phyloP scores from a whole-genome alignment of 805 yeast genomes.

The Yamadazyma scolyti region DNA sequence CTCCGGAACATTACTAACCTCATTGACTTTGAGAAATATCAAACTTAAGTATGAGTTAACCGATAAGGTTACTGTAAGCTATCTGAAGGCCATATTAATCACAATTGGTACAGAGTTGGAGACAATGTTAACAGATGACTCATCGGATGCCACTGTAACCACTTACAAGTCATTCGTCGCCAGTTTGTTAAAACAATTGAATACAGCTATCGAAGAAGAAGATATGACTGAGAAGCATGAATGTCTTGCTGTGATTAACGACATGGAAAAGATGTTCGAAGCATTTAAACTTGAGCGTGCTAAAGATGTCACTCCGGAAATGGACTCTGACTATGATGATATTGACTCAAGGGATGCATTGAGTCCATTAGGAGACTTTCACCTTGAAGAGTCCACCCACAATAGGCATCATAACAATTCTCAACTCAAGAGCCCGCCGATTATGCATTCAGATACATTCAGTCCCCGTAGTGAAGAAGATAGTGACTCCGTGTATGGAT shows the following conservation, averaged over 20 bases:
- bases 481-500: conserved; percentile 20
- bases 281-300: conserved; percentile 36
- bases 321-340: not conserved
- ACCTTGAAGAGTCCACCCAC: no score
- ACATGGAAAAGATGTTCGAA: conserved; percentile 72
- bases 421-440: no score
- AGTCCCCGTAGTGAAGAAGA: conserved; percentile 13
- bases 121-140: conserved; percentile 39
- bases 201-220: conserved; percentile 47
- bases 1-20: conserved; percentile 47
- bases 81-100: conserved; percentile 63
- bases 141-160: conserved; percentile 21
- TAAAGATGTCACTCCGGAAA: conserved; percentile 4
- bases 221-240: conserved; percentile 61
- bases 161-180: conserved; percentile 59
- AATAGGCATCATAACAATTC: no score
- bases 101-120: conserved; percentile 63
- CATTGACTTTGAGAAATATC: conserved; percentile 41
- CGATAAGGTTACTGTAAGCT: conserved; percentile 53
- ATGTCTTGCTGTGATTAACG: conserved; percentile 62
- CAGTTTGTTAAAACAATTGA: conserved; percentile 54
- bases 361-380: no score
- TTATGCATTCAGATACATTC: no score
- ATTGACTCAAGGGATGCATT: no score
- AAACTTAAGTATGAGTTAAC: conserved; percentile 48